Base-by-base conservation (phyloP, 352 stramenopile species). In the Pythium vanterpoolii region DNA sequence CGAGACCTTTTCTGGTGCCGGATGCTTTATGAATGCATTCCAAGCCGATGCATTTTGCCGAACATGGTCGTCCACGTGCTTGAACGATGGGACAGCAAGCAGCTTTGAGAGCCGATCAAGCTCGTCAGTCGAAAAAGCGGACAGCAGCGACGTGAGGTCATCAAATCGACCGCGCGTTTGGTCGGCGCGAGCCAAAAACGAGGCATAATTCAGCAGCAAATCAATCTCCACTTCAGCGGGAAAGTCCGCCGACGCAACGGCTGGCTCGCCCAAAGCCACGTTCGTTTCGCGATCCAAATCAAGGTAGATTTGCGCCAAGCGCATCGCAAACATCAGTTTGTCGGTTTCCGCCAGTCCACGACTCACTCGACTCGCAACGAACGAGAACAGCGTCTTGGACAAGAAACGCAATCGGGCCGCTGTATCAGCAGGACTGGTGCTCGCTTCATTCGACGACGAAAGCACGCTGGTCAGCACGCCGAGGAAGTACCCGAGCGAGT, bases 271-370 rank as follows among this genome's bases (percentile, higher is more conserved):
- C 48, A 73, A 50, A 16, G 72, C 69, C 51, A 60, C 60, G 46
- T 62, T 60, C 48, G 75, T 88, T 38, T 90, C 79, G 8, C 81
- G 74, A 43, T 83, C 64, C 42, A 96, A 63, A 64, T 91, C 83
- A 13, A 94, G 63, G 73, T 92, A 92, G 60, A 98, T 96, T 64
- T 98, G 89, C 27, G 96, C 95, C 49, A 99, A 75, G 16, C 97
- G 81, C 38, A 99, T 60, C 11, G 95, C 91, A 79, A 99, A 99
- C 62, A 99, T 97, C n/a, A 99, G 91, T 71, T 99, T 98, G 73
- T 99, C 97, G 30, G 95, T 95, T 60, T 98, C 86, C 11, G 93
- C 89, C 43, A 99, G 73, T 23, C 97, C 95, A 59, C 95, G 90
- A 44, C 87, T 97, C 31, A 99, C 91, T 36, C 96, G 91, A 47